Base-by-base conservation (phyloP, 345 rosid species). In the Bruguiera parviflora region DNA sequence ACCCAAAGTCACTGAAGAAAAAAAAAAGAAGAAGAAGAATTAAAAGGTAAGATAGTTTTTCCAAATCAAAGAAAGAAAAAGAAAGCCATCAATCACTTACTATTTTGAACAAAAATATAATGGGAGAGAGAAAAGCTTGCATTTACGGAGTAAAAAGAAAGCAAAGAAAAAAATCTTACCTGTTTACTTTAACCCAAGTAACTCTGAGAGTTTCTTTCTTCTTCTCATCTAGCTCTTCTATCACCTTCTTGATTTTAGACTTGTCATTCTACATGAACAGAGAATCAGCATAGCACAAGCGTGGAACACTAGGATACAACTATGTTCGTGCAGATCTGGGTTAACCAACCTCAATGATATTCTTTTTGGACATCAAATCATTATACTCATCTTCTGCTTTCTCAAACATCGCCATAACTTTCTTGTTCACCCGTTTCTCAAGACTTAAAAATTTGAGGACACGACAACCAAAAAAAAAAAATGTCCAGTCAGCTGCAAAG, bases 371-470 rank as follows among this genome's bases (percentile, higher is more conserved):
- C 71, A 86, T 83, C 80, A 93, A 80, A 71, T 88, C 94, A 77
- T 85, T 87, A 76, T 89, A 91, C 71, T 93, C 98, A 78, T 93
- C 99, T 71, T 95, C 99, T 64, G 99, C 99, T 79, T 95, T 95
- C 85, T 95, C 99, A 62, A 95, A 95, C 98, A 95, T 92, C 1
- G 94, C 87, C 96, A 92, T 95, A 46, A 92, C 99, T 79, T 92
- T 95, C 89, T 95, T 95, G 81, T 95, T 92, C 62, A 95, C 98
- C 81, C 98, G 87, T 78, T 90, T 95, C 77, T 91, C 98, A 8
- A 89, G 91, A 55, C 98, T 91, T 49, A 61, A 24, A 10, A 10
- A 31, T 39, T 66, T 25, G 60, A 76, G 68, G 64, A 51, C 66
- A 29, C 61, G 71, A 22, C 59, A 49, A 6, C 58, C 70, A 10